These are phyloP conservation scores for Scheffersomyces stambukii DNA, from an alignment of 1,139 yeast genomes.

Conservation along the genomic window DNA sequence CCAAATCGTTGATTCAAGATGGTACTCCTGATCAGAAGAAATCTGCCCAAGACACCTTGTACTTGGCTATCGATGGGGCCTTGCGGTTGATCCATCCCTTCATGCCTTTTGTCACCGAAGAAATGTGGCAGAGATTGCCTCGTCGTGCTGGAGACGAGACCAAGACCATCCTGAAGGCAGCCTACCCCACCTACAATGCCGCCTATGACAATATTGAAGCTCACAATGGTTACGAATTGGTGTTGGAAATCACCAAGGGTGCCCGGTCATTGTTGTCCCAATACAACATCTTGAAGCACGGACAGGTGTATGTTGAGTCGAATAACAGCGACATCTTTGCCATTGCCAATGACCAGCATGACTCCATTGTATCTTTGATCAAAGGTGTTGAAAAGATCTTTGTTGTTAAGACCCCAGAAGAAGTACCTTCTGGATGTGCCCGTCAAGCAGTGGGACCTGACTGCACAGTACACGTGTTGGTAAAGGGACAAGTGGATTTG, in stretches of 20 bases:
- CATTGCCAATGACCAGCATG: constrained; percentile 66
- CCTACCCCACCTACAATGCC: constrained; percentile 64
- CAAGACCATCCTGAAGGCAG: constrained; percentile 72
- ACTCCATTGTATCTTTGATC: constrained; percentile 82
- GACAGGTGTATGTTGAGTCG: constrained; percentile 78
- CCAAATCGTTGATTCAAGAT: constrained; percentile 86
- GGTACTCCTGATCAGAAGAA: constrained; percentile 80
- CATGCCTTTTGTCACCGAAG: constrained; percentile 97
- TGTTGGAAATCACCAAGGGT: constrained; percentile 82
- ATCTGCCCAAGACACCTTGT: constrained; percentile 91
- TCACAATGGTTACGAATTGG: constrained; percentile 71
- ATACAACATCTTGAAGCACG: constrained; percentile 83
- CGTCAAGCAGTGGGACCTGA: constrained; percentile 75
- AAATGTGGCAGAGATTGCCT: constrained; percentile 98
- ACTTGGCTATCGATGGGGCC: constrained; percentile 90
- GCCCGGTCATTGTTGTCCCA: constrained; percentile 91
- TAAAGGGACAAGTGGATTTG: constrained; percentile 90
- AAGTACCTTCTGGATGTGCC: constrained; percentile 87
- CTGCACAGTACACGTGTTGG: constrained; percentile 83
- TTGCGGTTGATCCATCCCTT: constrained; percentile 92
- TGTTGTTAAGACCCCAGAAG: constrained; percentile 50
- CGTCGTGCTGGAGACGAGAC: constrained; percentile 71
- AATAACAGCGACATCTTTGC: constrained; percentile 42
- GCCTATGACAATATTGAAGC: constrained; percentile 63
- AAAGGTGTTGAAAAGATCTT: constrained; percentile 78